Conservation (phyloP, 495 filamentous ascomycete species). For the Penicillium paradoxum region DNA sequence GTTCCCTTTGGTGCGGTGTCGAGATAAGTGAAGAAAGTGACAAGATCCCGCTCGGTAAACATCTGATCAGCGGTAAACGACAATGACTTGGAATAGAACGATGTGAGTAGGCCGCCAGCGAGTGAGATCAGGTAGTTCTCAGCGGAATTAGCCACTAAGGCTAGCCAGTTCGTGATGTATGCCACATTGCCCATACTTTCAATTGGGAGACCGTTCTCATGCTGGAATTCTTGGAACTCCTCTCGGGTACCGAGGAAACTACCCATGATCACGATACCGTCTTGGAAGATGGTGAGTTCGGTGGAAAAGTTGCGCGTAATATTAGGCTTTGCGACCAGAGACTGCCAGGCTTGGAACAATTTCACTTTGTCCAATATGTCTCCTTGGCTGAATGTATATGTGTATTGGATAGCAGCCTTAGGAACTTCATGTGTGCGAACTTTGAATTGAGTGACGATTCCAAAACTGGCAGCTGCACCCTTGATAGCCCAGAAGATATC, state of each 20-base stretch:
- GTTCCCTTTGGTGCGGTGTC: conserved; percentile 41
- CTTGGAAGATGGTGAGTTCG: conserved; percentile 25
- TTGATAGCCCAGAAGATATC: conserved; percentile 53
- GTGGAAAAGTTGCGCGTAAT: conserved; percentile 51
- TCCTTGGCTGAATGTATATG: conserved; percentile 37
- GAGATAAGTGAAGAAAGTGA: conserved; percentile 39
- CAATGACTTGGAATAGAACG: conserved; percentile 46
- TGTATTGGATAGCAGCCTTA: conserved; percentile 28
- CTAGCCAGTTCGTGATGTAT: conserved; percentile 51
- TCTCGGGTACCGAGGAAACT: conserved; percentile 38
- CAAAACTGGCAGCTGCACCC: conserved; percentile 42
- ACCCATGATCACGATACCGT: conserved; percentile 31
- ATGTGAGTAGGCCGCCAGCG: conserved; percentile 25
- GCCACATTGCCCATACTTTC: conserved; percentile 21
- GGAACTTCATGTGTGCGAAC: conserved; percentile 39
- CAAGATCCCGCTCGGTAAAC: conserved; percentile 31
- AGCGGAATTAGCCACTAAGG: conserved; percentile 41
- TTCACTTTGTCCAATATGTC: conserved; percentile 21
- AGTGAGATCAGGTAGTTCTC: conserved; percentile 33
- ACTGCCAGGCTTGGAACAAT: conserved; percentile 39
- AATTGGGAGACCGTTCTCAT: conserved; percentile 26
- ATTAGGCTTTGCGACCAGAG: conserved; percentile 32
- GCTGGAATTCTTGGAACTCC: conserved; percentile 33
- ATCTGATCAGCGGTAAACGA: conserved; percentile 45
- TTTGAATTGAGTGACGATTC: conserved; percentile 45